Base-by-base conservation (phyloP, 768 basidiomycete species). In the Phlebiopsis flavidoalba region DNA sequence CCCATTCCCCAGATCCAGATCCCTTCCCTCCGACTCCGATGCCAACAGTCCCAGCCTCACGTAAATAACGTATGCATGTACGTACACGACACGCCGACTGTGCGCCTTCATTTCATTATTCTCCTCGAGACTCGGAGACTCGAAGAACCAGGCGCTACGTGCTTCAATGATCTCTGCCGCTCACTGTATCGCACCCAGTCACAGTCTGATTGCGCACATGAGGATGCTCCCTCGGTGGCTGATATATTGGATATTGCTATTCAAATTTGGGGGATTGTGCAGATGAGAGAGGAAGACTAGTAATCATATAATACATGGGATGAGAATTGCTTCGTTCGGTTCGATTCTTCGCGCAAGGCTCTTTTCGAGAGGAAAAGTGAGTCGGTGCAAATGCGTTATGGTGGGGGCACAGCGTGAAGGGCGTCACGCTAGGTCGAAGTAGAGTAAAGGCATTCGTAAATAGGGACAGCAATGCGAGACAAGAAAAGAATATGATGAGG, bases 231-330 rank as follows among this genome's bases (percentile, higher is more conserved):
- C 26, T 31, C 26, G 26, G n/a, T n/a, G 26, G 26, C 26, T 31
- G 26, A 31, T 31, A 31, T 31, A 31, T 31, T n/a, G 26, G 26
- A 31, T 43, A 17, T 43, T 43, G 11, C 40, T 12, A 43, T 43
- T 43, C 40, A n/a, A n/a, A n/a, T 19, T 40, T 17, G 40, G n/a
- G n/a, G n/a, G n/a, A 21, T 55, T 55, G 54, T 45, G 43, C 7
- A 14, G n/a, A 45, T 40, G 37, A 37, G 54, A n/a, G 15, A n/a
- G 19, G 36, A 37, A 5, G 22, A 55, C 40, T 55, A 45, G 37
- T 24, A 22, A 55, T 55, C 54, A 45, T 55, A 55, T 21, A 55
- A 36, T 55, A 55, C 40, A 55, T 43, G 54, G 17, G 36, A 15
- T 40, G 24, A 33, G 36, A 53, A 36, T 36, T n/a, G 53, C 24